These are phyloP conservation scores for Zizania latifolia DNA, from an alignment of 176 grass and related monocot genomes.

Conservation along the genomic window DNA sequence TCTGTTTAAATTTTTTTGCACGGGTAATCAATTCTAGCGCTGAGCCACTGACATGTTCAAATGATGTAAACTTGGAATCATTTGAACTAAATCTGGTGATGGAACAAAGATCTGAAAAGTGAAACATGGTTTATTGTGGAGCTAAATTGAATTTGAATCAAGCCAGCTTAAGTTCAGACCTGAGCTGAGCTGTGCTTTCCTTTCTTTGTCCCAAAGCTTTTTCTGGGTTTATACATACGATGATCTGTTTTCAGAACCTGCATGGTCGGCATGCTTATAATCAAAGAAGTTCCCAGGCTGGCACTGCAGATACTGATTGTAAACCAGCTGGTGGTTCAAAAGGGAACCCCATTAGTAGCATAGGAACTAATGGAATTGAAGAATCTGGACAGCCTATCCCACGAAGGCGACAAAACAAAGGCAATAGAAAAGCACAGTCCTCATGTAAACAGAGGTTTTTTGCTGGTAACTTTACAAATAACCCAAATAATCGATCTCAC, in stretches of 20 bases:
- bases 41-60: too few relatives aligned
- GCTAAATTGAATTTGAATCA: slow-evolving; percentile 14
- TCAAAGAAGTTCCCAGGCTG: slow-evolving; percentile 40
- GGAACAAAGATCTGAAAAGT: background rate
- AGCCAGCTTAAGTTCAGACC: background rate
- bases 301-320: slow-evolving; percentile 31
- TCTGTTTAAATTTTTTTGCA: too few relatives aligned
- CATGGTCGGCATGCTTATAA: slow-evolving; percentile 31
- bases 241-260: too few relatives aligned
- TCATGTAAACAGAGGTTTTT: slow-evolving; percentile 77
- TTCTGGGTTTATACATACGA: background rate
- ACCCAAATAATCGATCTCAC: slow-evolving; percentile 33
- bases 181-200: background rate
- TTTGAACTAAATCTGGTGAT: slow-evolving; percentile 9
- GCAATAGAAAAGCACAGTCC: slow-evolving; percentile 54
- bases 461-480: slow-evolving; percentile 67
- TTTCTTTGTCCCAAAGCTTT: background rate
- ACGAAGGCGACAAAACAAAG: slow-evolving; percentile 67
- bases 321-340: slow-evolving; percentile 51
- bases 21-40: background rate
- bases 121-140: background rate
- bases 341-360: slow-evolving; percentile 29
- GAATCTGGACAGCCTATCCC: slow-evolving; percentile 64
- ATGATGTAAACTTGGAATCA: too few relatives aligned
- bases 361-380: slow-evolving; percentile 46